Evolutionary conservation across 208 protist genomes (phyloP).

Genomic region (Trypanosoma conorhini): DNA sequence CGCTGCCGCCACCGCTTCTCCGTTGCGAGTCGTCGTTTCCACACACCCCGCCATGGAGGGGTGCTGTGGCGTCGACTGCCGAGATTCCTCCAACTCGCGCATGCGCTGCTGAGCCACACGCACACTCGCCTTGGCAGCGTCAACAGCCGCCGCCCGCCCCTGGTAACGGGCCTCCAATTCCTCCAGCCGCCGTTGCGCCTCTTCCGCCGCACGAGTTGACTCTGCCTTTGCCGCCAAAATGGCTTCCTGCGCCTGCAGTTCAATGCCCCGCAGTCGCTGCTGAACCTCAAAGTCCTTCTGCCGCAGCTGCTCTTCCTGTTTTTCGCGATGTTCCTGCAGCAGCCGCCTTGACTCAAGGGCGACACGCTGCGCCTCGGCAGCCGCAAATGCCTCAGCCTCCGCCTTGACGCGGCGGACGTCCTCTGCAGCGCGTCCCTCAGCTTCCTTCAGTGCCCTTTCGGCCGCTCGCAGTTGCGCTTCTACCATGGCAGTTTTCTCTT

Average conservation of each 20-base stretch:
- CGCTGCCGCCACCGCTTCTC: constrained; percentile 8
- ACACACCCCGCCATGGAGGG: not conserved
- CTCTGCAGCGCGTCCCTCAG: constrained; percentile 41
- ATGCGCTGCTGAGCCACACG: constrained; percentile 36
- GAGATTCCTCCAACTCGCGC: constrained; percentile 20
- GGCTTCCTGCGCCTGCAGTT: constrained; percentile 40
- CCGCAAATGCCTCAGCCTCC: constrained; percentile 44
- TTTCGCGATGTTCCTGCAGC: constrained; percentile 33
- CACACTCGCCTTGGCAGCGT: constrained; percentile 34
- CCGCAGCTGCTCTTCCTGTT: constrained; percentile 30
- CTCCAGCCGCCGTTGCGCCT: constrained; percentile 42
- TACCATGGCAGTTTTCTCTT: constrained; percentile 46
- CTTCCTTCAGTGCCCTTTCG: constrained; percentile 49
- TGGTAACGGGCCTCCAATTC: constrained; percentile 45
- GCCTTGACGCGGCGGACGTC: constrained; percentile 41
- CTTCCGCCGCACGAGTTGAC: constrained; percentile 34
- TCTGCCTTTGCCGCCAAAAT: constrained; percentile 42
- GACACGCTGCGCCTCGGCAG: constrained; percentile 38
- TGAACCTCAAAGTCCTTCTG: constrained; percentile 15
- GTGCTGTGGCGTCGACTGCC: not conserved
- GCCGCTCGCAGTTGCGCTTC: constrained; percentile 61
- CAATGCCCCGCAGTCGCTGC: constrained; percentile 40
- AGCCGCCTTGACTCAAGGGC: constrained; percentile 36
- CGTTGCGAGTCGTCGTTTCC: not conserved
- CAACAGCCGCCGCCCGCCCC: constrained; percentile 36